Conservation (phyloP, 2,329 filamentous ascomycete species). For the Nannizziopsis arthrosporioides region DNA sequence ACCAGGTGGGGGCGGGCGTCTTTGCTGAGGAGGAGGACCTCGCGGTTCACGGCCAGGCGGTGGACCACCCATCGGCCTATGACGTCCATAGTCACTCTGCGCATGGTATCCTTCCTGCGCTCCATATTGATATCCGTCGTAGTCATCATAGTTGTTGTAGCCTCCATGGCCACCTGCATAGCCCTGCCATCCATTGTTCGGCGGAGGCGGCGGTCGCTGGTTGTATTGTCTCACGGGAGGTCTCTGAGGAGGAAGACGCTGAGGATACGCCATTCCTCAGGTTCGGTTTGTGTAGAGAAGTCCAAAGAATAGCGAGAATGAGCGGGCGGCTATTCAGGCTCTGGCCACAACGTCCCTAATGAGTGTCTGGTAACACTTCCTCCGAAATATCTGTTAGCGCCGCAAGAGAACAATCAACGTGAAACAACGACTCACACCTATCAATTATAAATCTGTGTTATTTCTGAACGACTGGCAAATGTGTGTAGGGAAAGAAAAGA, state of each 20-base stretch:
- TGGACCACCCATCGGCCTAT: constrained; percentile 7
- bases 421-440: no score
- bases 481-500: no score
- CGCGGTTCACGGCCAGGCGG: constrained; percentile 14
- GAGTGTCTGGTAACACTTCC: no score
- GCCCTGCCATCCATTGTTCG: constrained; percentile 18
- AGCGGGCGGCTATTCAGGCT: no score
- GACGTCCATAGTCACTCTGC: constrained; percentile 14
- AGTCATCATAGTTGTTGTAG: constrained; percentile 19
- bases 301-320: no score
- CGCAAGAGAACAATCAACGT: background rate
- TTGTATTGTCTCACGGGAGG: constrained; percentile 14
- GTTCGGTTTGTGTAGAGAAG: constrained; percentile 23
- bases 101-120: constrained; percentile 22
- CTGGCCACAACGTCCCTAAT: no score
- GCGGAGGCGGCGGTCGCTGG: constrained; percentile 5
- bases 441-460: no score
- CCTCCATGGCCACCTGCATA: constrained; percentile 21
- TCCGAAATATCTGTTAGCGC: no score
- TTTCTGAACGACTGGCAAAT: no score
- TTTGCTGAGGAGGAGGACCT: constrained; percentile 9
- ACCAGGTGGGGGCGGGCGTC: background rate
- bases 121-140: constrained; percentile 20
- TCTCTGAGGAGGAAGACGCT: constrained; percentile 26
- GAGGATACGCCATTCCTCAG: constrained; percentile 33